A percentile compares a stretch with the other conserved stretches of the same genome.
Conservation (phyloP, 345 rosid genomes). For the Dipteronia dyeriana region DNA sequence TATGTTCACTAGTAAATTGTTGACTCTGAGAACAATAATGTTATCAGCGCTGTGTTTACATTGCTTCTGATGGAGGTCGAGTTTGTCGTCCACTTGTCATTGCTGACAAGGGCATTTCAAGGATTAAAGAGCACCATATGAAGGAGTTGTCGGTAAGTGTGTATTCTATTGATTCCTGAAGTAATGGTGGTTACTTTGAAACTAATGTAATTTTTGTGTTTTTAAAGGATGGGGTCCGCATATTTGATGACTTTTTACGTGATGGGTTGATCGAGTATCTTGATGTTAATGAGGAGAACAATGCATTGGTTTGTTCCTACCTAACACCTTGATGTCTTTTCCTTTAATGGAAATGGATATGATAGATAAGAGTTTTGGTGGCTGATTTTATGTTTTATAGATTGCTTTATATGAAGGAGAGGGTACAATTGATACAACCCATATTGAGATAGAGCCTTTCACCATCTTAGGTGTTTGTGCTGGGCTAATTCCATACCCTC, state of each 20-base stretch:
- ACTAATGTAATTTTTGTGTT: constrained; percentile 26
- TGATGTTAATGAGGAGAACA: constrained; percentile 97
- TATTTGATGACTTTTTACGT: constrained; percentile 85
- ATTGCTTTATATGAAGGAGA: constrained; percentile 89
- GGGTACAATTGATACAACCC: constrained; percentile 72
- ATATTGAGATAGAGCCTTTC: constrained; percentile 96
- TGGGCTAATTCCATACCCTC: constrained; percentile 94
- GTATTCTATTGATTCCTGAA: constrained; percentile 17
- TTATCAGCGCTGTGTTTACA: constrained; percentile 73
- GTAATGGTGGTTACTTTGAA: constrained; percentile 13
- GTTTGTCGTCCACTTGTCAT: constrained; percentile 98
- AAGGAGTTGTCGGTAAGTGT: constrained; percentile 73
- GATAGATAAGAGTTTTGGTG: constrained; percentile 15
- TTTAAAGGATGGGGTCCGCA: constrained; percentile 79
- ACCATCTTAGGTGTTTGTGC: constrained; percentile 95
- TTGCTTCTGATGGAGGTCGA: constrained; percentile 99
- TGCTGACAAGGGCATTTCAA: constrained; percentile 88
- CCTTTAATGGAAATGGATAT: constrained; percentile 11
- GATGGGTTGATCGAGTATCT: constrained; percentile 93
- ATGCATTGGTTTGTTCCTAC: constrained; percentile 68
- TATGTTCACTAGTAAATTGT: constrained; percentile 9
- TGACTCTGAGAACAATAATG: constrained; percentile 24
- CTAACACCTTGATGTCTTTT: constrained; percentile 7
- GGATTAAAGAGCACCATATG: constrained; percentile 90
- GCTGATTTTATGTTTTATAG: constrained; percentile 41